Base-by-base conservation (phyloP, 257 asterid genomes). In the Scutellaria barbata region DNA sequence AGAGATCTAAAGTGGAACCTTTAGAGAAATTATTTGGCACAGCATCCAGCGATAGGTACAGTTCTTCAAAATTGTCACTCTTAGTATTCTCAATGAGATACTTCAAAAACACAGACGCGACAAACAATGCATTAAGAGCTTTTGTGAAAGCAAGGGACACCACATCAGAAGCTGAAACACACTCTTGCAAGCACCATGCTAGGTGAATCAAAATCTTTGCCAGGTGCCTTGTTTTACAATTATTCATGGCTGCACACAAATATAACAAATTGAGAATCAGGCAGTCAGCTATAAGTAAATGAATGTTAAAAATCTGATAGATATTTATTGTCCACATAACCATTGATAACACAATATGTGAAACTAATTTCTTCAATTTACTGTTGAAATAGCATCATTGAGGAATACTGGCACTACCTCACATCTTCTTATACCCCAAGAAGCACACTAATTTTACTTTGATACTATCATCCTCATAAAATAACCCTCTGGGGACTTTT, bases 71-170 rank as follows among this genome's bases (percentile, higher is more conserved):
- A 82, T 82, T 79, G 68, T 92, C 97, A 48, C 79, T 85, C 75
- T 76, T 90, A 61, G 87, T 68, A 76, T 84, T 85, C 83, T 95
- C 98, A 74, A 95, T 84, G 45, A 90, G 81, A 80, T 82, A 86
- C 88, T 90, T 95, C 81, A 95, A 87, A 77, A 95, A 92, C 69
- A 90, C 89, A 73, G 96, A 95, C 75, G 96, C 88, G 68, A 95
- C 71, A 74, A 82, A 88, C 71, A 86, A 74, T 0, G 96, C 99
- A 80, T 95, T 95, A 17, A 88, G 87, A 81, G 99, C 91, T 83
- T 82, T 88, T 25, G 82, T 53, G 80, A 80, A 76, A 69, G 92
- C 92, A 55, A 81, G 68, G 63, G 92, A 81, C 35, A 85, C 76
- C 76, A 72, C 82, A 74, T 80, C 92, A 37, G 98, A 77, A 63